phyloP scores from a whole-genome alignment of 768 basidiomycete genomes.

The Auriscalpium orientale region DNA sequence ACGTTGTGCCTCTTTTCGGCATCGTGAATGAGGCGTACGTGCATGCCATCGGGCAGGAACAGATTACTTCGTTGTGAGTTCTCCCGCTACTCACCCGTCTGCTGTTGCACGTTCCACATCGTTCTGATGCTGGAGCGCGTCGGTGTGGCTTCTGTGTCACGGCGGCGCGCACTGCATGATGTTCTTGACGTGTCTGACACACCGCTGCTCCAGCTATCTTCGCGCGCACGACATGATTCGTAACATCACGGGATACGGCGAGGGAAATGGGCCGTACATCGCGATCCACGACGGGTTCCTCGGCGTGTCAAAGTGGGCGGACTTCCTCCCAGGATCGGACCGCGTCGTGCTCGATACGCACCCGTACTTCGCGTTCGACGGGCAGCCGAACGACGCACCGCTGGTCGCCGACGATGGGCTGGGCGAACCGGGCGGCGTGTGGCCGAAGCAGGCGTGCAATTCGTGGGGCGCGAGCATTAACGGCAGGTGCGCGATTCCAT shows the following conservation, averaged over 20 bases:
- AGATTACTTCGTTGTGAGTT: slow-evolving; percentile 56
- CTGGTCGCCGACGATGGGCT: slow-evolving; percentile 27
- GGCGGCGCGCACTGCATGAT: background rate
- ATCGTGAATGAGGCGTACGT: slow-evolving; percentile 60
- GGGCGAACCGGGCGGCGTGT: slow-evolving; percentile 19
- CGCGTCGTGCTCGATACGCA: slow-evolving; percentile 45
- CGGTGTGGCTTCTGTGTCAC: too few species aligned
- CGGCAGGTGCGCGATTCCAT: slow-evolving; percentile 27
- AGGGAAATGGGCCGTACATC: slow-evolving; percentile 58
- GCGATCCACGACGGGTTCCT: slow-evolving; percentile 51
- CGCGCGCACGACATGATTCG: slow-evolving; percentile 60
- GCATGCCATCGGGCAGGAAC: slow-evolving; percentile 45
- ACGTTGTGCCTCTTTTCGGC: slow-evolving; percentile 56
- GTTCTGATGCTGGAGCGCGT: slow-evolving; percentile 14
- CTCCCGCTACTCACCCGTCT: slow-evolving; percentile 3
- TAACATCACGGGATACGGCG: slow-evolving; percentile 67
- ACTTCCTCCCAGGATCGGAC: slow-evolving; percentile 32
- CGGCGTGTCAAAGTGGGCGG: slow-evolving; percentile 36
- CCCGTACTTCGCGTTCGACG: slow-evolving; percentile 31
- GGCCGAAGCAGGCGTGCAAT: slow-evolving; percentile 27
- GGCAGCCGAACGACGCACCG: slow-evolving; percentile 8
- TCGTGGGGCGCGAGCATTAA: slow-evolving; percentile 36
- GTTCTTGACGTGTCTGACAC: background rate
- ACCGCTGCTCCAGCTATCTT: slow-evolving; percentile 42
- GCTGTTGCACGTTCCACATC: slow-evolving; percentile 4